Base-by-base conservation (phyloP, 495 filamentous ascomycete genomes). In the Venustampulla echinocandica region DNA sequence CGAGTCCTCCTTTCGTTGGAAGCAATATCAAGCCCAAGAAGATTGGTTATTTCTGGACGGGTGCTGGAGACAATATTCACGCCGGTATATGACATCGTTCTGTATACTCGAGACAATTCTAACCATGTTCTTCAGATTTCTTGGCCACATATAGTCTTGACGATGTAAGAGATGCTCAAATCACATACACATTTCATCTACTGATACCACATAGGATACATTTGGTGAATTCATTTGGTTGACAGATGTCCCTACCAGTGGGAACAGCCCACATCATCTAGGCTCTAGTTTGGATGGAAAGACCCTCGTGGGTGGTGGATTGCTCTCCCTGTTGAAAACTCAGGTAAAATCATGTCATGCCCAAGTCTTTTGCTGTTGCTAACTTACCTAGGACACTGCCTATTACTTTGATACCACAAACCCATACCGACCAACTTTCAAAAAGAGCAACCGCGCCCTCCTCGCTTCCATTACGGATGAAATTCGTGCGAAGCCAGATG, bases 11-110 rank as follows among this genome's bases (percentile, higher is more conserved):
- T 4, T 78, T 76, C 44, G 65, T 61, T 33, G 59, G 65, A 4
- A 75, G 73, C 55, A 59, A 73, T 30, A 72, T 80, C 50, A 69
- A 70, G 61, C 77, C 77, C 30, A 80, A 80, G 73, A 81, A 80
- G 63, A 77, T 81, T 49, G 77, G 76, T 2, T 80, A 77, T 59
- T 80, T 79, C 61, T 81, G 74, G 73, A 77, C 75, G 43, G 77
- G 69, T 24, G 64, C 76, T 10, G 76, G 69, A 15, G 77, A 81
- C 56, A 80, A 79, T 54, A 44, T 67, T 39, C 76, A 81, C 60
- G 71, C 70, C 49, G 47, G 47, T 50, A 30, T 28, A 9, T 18
- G 25, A 13, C 15, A 58, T 59, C 60, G 44, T 27, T 6, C 5
- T 46, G 3, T 4, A 19, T 4, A 13, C 24, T 28, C 20, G 11